Evolutionary conservation across 129 eudicot species (phyloP), one percentile per base, ranked within the genome.

Genomic region (Scalesia atractyloides): DNA sequence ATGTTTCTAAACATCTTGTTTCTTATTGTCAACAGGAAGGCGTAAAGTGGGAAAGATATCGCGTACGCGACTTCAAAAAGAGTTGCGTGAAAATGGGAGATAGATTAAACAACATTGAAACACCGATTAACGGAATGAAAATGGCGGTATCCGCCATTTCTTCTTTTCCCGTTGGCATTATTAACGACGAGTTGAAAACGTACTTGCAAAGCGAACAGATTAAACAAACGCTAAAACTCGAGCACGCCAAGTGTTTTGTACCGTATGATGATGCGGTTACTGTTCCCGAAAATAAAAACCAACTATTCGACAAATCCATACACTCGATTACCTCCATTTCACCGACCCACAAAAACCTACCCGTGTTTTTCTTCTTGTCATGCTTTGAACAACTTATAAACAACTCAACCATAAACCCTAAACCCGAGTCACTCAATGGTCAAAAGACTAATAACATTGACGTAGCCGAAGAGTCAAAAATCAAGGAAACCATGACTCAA

Each of bases 51-150:
- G 97, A 91, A 54, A 84, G 76, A 47, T 78, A 79, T 33, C 82
- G 75, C 10, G 20, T 89, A 20, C 72, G 82, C 37, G 73, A 69
- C 64, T 72, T 67, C 57, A 82, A 72, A 14, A 69, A 16, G 61
- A 18, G 68, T 15, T 52, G 49, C 70, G 52, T 61, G 48, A 72
- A 88, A 9, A 92, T 83, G 58, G 87, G 70, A 73, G 86, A 78
- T 9, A 76, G 84, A 76, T 49, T 91, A 75, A 70, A 77, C 68
- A 73, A 68, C 41, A 73, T 91, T 17, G 95, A 91, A 68, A 76
- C 86, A 20, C 58, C 82, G 2, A 68, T 87, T 48, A 75, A 80
- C 51, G 92, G 97, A 60, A 88, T 91, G 87, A 82, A 91, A 66
- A 74, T 84, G 39, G 91, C 92, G 19, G 46, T 88, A 37, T 39